Evolutionary conservation across 306 rosid species (phyloP).

Genomic region (Dicorynia guianensis): DNA sequence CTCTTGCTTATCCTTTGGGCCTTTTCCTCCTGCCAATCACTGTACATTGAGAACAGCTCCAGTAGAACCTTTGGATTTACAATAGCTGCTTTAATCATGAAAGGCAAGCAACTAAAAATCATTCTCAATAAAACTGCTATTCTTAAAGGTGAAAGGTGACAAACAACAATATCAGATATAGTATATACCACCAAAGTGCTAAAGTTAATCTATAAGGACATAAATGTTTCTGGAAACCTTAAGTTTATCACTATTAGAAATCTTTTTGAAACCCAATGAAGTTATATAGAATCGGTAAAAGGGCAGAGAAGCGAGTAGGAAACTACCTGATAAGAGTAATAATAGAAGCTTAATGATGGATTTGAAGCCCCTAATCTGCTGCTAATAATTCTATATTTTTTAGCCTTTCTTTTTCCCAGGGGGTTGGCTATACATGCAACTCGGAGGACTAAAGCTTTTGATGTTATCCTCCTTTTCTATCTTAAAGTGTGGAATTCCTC

Average conservation of each 20-base stretch:
- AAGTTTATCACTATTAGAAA: not conserved
- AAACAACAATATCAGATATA: conserved; percentile 22
- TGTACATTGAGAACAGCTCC: conserved; percentile 90
- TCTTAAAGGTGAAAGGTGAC: conserved; percentile 15
- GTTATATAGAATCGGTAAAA: not conserved
- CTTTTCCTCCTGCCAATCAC: conserved; percentile 79
- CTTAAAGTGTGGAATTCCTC: not conserved
- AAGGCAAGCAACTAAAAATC: conserved; percentile 30
- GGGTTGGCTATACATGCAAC: too few species aligned
- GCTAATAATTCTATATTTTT: too few species aligned
- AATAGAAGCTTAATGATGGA: too few species aligned
- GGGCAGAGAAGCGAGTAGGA: not conserved
- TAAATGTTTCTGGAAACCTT: conserved; percentile 21
- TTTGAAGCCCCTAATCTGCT: too few species aligned
- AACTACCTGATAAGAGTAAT: too few species aligned
- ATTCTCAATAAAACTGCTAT: conserved; percentile 10
- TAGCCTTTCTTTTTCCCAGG: too few species aligned
- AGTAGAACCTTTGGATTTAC: conserved; percentile 81
- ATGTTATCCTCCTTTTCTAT: too few species aligned
- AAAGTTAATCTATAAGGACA: not conserved
- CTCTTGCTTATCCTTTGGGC: conserved; percentile 68
- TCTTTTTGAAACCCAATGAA: conserved; percentile 22
- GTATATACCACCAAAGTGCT: conserved; percentile 16
- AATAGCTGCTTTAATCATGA: conserved; percentile 53
- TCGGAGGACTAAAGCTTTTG: too few species aligned